Evolutionary conservation across 2,329 filamentous ascomycete species (phyloP).

Genomic region (Xylaria arbuscula): DNA sequence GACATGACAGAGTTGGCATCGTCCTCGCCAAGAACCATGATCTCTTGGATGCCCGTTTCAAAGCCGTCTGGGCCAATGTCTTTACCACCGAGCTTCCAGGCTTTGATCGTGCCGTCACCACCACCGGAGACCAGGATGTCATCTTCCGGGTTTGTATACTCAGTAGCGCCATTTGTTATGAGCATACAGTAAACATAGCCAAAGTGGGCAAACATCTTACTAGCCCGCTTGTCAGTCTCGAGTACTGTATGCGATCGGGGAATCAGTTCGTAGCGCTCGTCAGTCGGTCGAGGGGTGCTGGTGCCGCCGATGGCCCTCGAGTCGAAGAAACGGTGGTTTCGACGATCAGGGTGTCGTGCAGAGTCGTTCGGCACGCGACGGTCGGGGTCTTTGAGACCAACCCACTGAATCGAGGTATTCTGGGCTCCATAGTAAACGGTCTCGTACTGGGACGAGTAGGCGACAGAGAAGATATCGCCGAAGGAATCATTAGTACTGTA

Average conservation of each 20-base stretch:
- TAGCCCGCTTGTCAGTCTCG: conserved; percentile 83
- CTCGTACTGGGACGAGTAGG: conserved; percentile 81
- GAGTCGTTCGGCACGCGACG: conserved; percentile 70
- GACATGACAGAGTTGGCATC: conserved; percentile 76
- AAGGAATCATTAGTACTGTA: conserved; percentile 92
- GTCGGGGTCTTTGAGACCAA: conserved; percentile 74
- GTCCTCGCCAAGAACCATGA: conserved; percentile 72
- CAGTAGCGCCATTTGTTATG: conserved; percentile 75
- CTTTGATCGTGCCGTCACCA: conserved; percentile 91
- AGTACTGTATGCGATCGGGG: conserved; percentile 68
- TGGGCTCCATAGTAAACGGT: conserved; percentile 93
- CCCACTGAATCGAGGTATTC: conserved; percentile 96
- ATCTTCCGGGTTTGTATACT: conserved; percentile 75
- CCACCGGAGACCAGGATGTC: conserved; percentile 91
- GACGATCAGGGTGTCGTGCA: conserved; percentile 76
- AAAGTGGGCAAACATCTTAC: conserved; percentile 90
- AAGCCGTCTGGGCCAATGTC: conserved; percentile 62
- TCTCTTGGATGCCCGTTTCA: conserved; percentile 73
- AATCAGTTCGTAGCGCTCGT: conserved; percentile 66
- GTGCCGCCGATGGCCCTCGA: conserved; percentile 86
- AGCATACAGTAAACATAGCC: conserved; percentile 98
- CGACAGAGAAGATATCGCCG: conserved; percentile 95
- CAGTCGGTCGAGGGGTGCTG: conserved; percentile 77
- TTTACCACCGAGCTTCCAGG: conserved; percentile 77
- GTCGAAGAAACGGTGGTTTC: conserved; percentile 92